Percentiles rank a stretch among this genome's conserved stretches.
Evolutionary conservation across 1,139 yeast genomes (phyloP).

Genomic region (Yamadazyma aaseri): DNA sequence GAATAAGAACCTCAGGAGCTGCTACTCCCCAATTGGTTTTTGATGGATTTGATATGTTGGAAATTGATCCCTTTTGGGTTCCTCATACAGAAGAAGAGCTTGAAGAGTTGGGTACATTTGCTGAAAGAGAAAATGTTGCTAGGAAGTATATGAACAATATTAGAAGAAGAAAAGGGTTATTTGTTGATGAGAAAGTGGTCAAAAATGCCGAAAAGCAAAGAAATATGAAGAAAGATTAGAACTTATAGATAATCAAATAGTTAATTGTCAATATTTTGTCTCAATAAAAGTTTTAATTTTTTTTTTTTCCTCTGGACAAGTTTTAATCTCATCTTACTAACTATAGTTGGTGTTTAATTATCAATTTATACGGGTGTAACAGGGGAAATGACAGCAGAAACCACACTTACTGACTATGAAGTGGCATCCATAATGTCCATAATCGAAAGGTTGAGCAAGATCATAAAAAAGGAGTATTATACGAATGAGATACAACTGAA

Average conservation of each 20-base stretch:
- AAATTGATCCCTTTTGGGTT: constrained; percentile 97
- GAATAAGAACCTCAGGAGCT: constrained; percentile 93
- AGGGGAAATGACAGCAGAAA: no score
- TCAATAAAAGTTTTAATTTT: no score
- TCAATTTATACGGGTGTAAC: no score
- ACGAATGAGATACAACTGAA: no score
- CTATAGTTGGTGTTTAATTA: no score
- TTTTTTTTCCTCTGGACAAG: no score
- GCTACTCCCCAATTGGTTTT: constrained; percentile 95
- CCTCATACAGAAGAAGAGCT: constrained; percentile 98
- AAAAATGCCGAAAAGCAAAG: constrained; percentile 92
- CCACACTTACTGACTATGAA: no score
- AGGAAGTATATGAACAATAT: constrained; percentile 79
- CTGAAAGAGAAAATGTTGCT: constrained; percentile 90
- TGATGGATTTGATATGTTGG: constrained; percentile 81
- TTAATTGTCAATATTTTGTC: no score
- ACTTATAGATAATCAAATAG: background rate
- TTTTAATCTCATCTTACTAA: no score
- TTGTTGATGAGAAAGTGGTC: constrained; percentile 86
- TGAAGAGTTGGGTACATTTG: constrained; percentile 89
- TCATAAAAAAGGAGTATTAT: no score
- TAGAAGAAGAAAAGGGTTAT: constrained; percentile 84
- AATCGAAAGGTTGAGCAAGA: no score
- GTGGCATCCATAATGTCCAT: no score
- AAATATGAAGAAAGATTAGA: constrained; percentile 63